Base-by-base conservation (phyloP, 169 alveolate genomes). In the Eimeria praecox region DNA sequence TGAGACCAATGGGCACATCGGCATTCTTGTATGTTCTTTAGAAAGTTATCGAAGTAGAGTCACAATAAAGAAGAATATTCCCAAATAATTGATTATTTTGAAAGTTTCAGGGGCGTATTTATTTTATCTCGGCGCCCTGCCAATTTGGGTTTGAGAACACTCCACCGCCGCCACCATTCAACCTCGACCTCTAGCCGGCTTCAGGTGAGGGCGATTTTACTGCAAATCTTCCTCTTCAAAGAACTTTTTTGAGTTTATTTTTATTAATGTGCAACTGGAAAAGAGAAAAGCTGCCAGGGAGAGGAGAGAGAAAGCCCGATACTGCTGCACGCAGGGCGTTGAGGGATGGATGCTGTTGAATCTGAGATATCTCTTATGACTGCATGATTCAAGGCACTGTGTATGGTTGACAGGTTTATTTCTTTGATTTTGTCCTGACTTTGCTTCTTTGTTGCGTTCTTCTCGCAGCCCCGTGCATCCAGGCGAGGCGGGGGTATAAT, bases 1-100 rank as follows among this genome's bases (percentile, higher is more conserved):
- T 22, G 78, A 38, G 82, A 71, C 82, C 82, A 71, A 6, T 71
- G 82, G 82, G 52, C 82, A 71, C 82, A 71, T 33, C 20, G 52
- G 82, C 30, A 12, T 71, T 12, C 30, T 71, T 33, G 78, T 24
- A 33, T 22, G 0, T 5, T 30, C 78, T 30, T 16, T 49, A 35
- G 14, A 10, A 38, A 30, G 3, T 4, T 27, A 38, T 71, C 38
- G 2, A 35, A 12, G 16, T 4, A 5, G 82, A 5, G 30, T 38
- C 3, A 27, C 6, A 16, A 30, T 12, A 30, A 30, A 27, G 24
- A 66, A 66, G 5, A 71, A 71, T 1, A 35, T 5, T 71, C 1
- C 6, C 2, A 38, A 9, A 27, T 38, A n/a, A 24, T 35, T 71
- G 9, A 35, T 0, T 0, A 18, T 12, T 71, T 3, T 71, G 33